These are phyloP conservation scores for Aegilops speltoides DNA, from an alignment of 176 grass and related monocot species.

Conservation along the genomic window DNA sequence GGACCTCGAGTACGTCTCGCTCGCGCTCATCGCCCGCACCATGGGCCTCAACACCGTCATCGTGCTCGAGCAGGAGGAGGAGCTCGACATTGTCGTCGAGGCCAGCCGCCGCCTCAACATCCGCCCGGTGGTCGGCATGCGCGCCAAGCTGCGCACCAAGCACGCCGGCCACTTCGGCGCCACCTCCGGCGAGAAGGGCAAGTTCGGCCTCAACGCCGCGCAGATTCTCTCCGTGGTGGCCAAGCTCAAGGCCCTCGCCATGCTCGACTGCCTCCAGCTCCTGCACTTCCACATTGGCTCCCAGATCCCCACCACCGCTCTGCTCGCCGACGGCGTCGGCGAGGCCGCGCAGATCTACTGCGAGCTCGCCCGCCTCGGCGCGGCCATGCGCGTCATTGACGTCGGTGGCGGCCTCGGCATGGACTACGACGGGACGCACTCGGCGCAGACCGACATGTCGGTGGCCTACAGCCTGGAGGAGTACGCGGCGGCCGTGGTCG, in stretches of 20 bases:
- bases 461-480: slow-evolving; percentile 86
- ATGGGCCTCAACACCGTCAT: slow-evolving; percentile 79
- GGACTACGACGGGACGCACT: slow-evolving; percentile 86
- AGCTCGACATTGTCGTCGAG: slow-evolving; percentile 87
- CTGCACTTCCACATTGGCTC: slow-evolving; percentile 98
- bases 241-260: slow-evolving; percentile 62
- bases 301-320: slow-evolving; percentile 82
- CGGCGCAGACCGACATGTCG: slow-evolving; percentile 77
- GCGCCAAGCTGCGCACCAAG: slow-evolving; percentile 94
- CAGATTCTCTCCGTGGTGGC: slow-evolving; percentile 72
- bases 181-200: slow-evolving; percentile 93
- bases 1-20: slow-evolving; percentile 77
- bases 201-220: slow-evolving; percentile 79
- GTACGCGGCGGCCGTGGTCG: slow-evolving; percentile 73
- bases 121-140: slow-evolving; percentile 76
- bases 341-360: slow-evolving; percentile 95
- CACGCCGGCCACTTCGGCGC: slow-evolving; percentile 92
- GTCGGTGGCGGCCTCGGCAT: slow-evolving; percentile 86
- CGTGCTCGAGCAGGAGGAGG: slow-evolving; percentile 97
- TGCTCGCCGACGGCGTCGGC: slow-evolving; percentile 77
- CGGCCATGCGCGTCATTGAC: slow-evolving; percentile 77
- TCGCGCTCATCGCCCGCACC: slow-evolving; percentile 71
- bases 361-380: slow-evolving; percentile 84
- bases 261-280: slow-evolving; percentile 96
- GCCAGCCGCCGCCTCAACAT: slow-evolving; percentile 62